A percentile compares a stretch with the other conserved stretches of the same genome.
Evolutionary conservation across 192 early-diverging fungal genomes (phyloP).

Genomic region (Linderina pennispora): DNA sequence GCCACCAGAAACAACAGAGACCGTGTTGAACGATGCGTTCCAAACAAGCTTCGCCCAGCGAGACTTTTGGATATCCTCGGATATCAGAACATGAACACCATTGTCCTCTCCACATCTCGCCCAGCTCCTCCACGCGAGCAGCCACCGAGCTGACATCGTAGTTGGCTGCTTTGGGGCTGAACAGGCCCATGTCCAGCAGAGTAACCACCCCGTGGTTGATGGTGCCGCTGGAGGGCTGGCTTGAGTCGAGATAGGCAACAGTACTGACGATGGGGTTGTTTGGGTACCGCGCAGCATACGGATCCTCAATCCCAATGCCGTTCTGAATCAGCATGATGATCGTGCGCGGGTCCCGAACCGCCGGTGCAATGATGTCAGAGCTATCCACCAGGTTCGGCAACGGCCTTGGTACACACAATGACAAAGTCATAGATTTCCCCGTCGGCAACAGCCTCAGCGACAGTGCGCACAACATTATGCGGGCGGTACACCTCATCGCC

Average conservation of each 20-base stretch:
- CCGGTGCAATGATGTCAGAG: slow-evolving; percentile 52
- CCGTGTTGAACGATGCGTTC: slow-evolving; percentile 65
- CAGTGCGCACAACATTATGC: slow-evolving; percentile 37
- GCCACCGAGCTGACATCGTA: slow-evolving; percentile 22
- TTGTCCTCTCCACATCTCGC: slow-evolving; percentile 35
- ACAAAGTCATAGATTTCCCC: slow-evolving; percentile 52
- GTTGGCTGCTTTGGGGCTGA: slow-evolving; percentile 1
- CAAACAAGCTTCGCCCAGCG: slow-evolving; percentile 72
- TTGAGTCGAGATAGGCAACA: slow-evolving; percentile 59
- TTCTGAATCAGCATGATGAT: slow-evolving; percentile 67
- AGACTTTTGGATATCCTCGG: slow-evolving; percentile 53
- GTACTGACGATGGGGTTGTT: slow-evolving; percentile 53
- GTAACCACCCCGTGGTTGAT: slow-evolving; percentile 48
- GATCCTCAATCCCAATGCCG: slow-evolving; percentile 62
- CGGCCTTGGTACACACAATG: slow-evolving; percentile 61
- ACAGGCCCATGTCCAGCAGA: slow-evolving; percentile 36
- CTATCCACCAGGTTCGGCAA: slow-evolving; percentile 56
- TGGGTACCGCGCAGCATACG: slow-evolving; percentile 53
- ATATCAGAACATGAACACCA: slow-evolving; percentile 29
- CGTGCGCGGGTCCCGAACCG: slow-evolving; percentile 42
- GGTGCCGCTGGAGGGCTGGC: slow-evolving; percentile 48
- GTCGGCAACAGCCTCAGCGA: slow-evolving; percentile 42
- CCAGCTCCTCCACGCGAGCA: slow-evolving; percentile 20
- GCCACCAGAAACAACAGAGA: slow-evolving; percentile 55
- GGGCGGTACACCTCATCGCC: slow-evolving; percentile 54